These are phyloP conservation scores for Xylariales sp. DNA, from an alignment of 2,329 filamentous ascomycete species.

Conservation along the genomic window DNA sequence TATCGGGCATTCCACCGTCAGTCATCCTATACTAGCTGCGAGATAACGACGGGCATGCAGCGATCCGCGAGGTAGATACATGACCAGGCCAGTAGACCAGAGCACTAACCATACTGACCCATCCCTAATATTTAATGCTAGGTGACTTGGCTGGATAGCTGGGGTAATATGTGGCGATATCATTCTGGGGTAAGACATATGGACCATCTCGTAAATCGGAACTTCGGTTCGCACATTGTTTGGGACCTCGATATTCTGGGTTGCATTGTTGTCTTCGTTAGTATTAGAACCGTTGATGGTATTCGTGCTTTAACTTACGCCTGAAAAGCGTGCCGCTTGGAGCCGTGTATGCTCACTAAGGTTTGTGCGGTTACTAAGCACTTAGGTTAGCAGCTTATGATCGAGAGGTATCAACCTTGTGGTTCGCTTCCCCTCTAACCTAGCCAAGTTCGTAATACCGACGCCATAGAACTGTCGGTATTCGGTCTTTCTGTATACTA, in stretches of 20 bases:
- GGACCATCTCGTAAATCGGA: neutral
- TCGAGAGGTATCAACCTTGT: neutral
- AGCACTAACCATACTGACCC: too few relatives aligned
- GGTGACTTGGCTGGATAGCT: neutral
- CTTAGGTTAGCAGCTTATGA: neutral
- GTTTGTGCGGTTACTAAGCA: neutral
- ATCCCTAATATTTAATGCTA: conserved; percentile 15
- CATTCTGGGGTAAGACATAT: neutral
- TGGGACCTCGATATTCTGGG: neutral
- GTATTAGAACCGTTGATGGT: too few relatives aligned
- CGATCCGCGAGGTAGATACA: neutral
- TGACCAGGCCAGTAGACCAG: neutral
- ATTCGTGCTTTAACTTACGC: neutral
- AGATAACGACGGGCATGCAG: too few relatives aligned
- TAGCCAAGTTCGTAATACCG: conserved; percentile 34
- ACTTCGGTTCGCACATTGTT: neutral
- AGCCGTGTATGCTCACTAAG: neutral
- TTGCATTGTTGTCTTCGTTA: neutral
- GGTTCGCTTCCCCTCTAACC: neutral
- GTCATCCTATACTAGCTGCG: conserved; percentile 9
- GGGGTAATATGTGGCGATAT: neutral
- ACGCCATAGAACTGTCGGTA: conserved; percentile 23
- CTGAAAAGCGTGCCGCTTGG: neutral
- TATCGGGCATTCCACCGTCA: conserved; percentile 42
- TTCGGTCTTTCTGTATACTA: conserved; percentile 23